Percentiles rank a stretch among this genome's conserved stretches.
These are phyloP conservation scores for Cordyceps fumosorosea DNA, from an alignment of 2,329 filamentous ascomycete species.

Conservation along the genomic window DNA sequence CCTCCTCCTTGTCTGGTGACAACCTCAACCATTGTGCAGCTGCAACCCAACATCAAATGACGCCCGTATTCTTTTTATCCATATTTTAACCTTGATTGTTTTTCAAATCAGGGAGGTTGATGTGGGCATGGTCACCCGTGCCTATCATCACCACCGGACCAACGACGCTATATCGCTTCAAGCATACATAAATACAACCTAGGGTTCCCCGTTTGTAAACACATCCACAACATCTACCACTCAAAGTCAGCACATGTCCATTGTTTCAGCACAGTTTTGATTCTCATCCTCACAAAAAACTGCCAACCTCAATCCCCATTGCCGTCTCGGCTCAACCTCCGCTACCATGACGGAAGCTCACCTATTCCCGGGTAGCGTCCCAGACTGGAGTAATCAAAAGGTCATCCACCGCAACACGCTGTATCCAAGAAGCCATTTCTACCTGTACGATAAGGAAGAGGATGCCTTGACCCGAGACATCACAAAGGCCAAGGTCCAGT, in stretches of 20 bases:
- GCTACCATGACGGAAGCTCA: slow-evolving; percentile 9
- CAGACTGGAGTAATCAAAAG: slow-evolving; percentile 56
- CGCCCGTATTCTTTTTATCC: background rate
- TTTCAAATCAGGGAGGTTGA: background rate
- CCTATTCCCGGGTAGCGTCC: slow-evolving; percentile 23
- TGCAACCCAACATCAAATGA: slow-evolving; percentile 14
- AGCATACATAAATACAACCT: background rate
- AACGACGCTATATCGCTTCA: background rate
- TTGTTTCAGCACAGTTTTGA: background rate
- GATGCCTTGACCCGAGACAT: slow-evolving; percentile 41
- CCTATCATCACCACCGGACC: background rate
- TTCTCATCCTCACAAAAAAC: background rate
- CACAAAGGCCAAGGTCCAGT: slow-evolving; percentile 30
- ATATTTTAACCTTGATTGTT: background rate
- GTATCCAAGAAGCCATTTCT: slow-evolving; percentile 50
- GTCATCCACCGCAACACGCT: slow-evolving; percentile 56
- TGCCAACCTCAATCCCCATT: background rate
- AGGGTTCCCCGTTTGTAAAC: background rate
- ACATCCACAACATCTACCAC: background rate
- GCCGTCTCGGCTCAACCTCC: background rate
- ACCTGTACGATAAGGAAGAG: slow-evolving; percentile 41
- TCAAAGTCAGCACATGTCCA: background rate
- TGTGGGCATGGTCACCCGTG: background rate
- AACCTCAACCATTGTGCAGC: background rate
- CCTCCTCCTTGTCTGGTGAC: slow-evolving; percentile 8